These are phyloP conservation scores for Periconia digitata DNA, from an alignment of 2,329 filamentous ascomycete genomes.

Conservation along the genomic window DNA sequence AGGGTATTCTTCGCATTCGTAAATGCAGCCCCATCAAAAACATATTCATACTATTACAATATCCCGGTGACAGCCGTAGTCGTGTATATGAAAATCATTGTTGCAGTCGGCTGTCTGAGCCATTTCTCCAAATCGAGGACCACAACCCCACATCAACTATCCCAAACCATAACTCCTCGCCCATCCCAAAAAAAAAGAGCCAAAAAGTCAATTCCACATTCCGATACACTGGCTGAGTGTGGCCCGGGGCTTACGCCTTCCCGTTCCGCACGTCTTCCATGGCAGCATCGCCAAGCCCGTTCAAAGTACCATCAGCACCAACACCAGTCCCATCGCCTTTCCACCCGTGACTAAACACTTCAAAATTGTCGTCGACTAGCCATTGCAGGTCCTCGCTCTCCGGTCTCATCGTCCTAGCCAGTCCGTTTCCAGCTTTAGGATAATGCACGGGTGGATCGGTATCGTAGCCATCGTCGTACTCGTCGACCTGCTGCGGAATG, in stretches of 20 bases:
- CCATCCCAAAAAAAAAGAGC: no score
- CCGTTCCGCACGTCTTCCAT: neutral
- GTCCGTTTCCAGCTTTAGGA: slow-evolving; percentile 63
- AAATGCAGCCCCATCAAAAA: neutral
- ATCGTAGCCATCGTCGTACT: slow-evolving; percentile 56
- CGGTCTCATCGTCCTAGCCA: slow-evolving; percentile 55
- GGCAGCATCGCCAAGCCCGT: slow-evolving; percentile 10
- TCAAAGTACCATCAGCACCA: slow-evolving; percentile 29
- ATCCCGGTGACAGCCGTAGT: no score
- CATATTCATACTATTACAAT: no score
- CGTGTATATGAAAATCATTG: no score
- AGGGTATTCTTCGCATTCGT: neutral
- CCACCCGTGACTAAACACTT: slow-evolving; percentile 58
- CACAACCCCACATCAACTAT: no score
- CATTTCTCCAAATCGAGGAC: no score
- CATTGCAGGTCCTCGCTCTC: slow-evolving; percentile 63
- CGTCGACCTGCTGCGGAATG: slow-evolving; percentile 20
- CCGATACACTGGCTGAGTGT: no score
- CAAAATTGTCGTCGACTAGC: slow-evolving; percentile 61
- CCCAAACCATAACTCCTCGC: no score
- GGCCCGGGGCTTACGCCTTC: neutral
- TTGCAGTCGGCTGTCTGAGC: no score
- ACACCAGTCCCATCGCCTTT: slow-evolving; percentile 37
- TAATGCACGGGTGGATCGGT: slow-evolving; percentile 59
- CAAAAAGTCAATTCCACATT: no score